These are phyloP conservation scores for Allium fistulosum DNA, from an alignment of 106 monocot species.

Conservation along the genomic window DNA sequence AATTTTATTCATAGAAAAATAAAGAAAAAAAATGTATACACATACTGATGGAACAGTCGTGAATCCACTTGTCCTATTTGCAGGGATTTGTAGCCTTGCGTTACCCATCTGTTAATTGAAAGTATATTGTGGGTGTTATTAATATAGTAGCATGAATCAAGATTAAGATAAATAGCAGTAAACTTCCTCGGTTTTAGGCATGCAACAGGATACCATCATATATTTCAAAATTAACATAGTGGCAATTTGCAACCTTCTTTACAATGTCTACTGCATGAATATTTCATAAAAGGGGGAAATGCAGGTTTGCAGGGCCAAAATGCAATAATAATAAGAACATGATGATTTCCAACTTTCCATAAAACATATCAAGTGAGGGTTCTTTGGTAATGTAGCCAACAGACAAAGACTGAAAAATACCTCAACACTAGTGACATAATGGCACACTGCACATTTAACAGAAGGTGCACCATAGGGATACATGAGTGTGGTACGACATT, in stretches of 20 bases:
- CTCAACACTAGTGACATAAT: slow-evolving; percentile 47
- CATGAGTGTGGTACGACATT: slow-evolving; percentile 45
- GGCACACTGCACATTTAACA: slow-evolving; percentile 58
- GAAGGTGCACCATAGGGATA: slow-evolving; percentile 63
- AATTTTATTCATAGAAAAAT: not conserved
- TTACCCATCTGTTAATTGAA: slow-evolving; percentile 22
- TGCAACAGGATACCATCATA: too few species aligned
- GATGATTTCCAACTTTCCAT: not conserved
- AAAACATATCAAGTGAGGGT: too few species aligned
- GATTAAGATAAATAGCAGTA: too few species aligned
- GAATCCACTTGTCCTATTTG: slow-evolving; percentile 28
- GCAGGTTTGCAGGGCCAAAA: not conserved
- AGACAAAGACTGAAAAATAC: slow-evolving; percentile 7
- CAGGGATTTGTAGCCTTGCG: slow-evolving; percentile 23
- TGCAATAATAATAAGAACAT: not conserved
- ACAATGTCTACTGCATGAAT: too few species aligned
- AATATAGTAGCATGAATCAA: too few species aligned
- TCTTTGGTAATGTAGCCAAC: too few species aligned
- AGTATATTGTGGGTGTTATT: not conserved
- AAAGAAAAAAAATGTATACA: slow-evolving; percentile 13
- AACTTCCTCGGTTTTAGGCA: too few species aligned
- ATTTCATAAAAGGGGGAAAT: not conserved
- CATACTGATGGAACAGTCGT: slow-evolving; percentile 9
- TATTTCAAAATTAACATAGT: too few species aligned
- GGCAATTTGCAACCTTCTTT: too few species aligned